Evolutionary conservation across 345 rosid genomes (phyloP).

Genomic region (Noccaea bulbosa): DNA sequence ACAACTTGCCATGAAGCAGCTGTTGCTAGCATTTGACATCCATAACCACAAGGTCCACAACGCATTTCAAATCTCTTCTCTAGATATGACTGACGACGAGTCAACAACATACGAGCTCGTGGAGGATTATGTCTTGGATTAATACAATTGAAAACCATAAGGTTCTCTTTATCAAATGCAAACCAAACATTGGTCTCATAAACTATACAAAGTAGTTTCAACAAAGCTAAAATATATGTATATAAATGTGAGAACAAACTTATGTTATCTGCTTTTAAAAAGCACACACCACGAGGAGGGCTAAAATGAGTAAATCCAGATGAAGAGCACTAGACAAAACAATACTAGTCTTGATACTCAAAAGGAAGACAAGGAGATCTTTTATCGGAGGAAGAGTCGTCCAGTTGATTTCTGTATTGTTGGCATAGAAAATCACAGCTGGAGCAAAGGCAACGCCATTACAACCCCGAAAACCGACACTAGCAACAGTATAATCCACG

Average conservation of each 20-base stretch:
- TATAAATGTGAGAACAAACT: conserved; percentile 33
- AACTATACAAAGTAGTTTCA: conserved; percentile 38
- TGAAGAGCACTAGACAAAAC: conserved; percentile 36
- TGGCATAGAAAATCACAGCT: conserved; percentile 56
- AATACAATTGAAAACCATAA: not conserved
- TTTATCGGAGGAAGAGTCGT: conserved; percentile 4
- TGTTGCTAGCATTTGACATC: too few relatives aligned
- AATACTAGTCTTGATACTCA: conserved; percentile 31
- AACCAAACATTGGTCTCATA: conserved; percentile 24
- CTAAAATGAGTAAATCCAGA: conserved; percentile 13
- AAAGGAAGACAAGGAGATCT: not conserved
- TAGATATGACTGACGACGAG: not conserved
- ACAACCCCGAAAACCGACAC: conserved; percentile 87
- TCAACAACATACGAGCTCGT: not conserved
- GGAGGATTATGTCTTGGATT: not conserved
- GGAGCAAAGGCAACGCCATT: conserved; percentile 97
- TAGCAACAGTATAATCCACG: conserved; percentile 85
- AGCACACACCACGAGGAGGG: conserved; percentile 30
- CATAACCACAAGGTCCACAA: too few relatives aligned
- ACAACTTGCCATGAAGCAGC: too few relatives aligned
- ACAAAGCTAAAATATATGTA: conserved; percentile 28
- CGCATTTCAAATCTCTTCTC: too few relatives aligned
- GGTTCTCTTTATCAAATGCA: conserved; percentile 28
- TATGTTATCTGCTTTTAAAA: conserved; percentile 24
- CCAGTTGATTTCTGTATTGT: conserved; percentile 14